These are phyloP conservation scores for Nicotiana benthamiana DNA, from an alignment of 257 asterid genomes.

Conservation along the genomic window DNA sequence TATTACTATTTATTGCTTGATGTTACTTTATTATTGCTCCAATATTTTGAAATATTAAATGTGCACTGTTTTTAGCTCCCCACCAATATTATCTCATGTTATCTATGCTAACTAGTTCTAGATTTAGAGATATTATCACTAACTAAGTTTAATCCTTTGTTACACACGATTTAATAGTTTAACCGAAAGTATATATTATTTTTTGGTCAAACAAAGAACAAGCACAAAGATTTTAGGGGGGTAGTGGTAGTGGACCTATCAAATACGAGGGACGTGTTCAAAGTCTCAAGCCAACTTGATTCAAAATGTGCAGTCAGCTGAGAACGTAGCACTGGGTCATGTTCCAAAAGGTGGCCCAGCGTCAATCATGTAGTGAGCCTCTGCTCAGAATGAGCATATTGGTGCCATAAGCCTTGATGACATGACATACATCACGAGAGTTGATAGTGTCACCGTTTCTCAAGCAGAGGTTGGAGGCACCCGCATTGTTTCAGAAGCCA, in stretches of 20 bases:
- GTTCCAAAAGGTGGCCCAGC: conserved; percentile 46
- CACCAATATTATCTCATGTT: too few species aligned
- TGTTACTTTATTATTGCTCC: too few species aligned
- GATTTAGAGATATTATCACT: too few species aligned
- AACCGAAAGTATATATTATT: too few species aligned
- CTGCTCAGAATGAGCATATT: conserved; percentile 27
- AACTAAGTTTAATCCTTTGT: too few species aligned
- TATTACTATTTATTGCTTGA: too few species aligned
- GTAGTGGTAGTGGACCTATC: conserved; percentile 8
- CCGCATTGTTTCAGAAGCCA: conserved; percentile 40
- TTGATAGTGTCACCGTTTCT: conserved; percentile 38
- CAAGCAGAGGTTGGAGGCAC: conserved; percentile 39
- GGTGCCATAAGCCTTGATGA: conserved; percentile 38
- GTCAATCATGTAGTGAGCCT: conserved; percentile 51
- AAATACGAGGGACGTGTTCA: conserved; percentile 59
- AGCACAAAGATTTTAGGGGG: too few species aligned
- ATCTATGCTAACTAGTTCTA: too few species aligned
- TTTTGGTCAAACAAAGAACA: too few species aligned
- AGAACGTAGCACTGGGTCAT: conserved; percentile 38
- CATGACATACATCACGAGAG: conserved; percentile 20
- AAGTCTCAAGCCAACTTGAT: conserved; percentile 46
- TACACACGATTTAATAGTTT: too few species aligned
- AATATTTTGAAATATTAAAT: too few species aligned
- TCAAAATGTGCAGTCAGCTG: conserved; percentile 54
- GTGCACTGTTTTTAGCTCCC: too few species aligned